A percentile compares a stretch with the other conserved stretches of the same genome.
phyloP scores from a whole-genome alignment of 768 basidiomycete species.

The Tulasnella sp. region DNA sequence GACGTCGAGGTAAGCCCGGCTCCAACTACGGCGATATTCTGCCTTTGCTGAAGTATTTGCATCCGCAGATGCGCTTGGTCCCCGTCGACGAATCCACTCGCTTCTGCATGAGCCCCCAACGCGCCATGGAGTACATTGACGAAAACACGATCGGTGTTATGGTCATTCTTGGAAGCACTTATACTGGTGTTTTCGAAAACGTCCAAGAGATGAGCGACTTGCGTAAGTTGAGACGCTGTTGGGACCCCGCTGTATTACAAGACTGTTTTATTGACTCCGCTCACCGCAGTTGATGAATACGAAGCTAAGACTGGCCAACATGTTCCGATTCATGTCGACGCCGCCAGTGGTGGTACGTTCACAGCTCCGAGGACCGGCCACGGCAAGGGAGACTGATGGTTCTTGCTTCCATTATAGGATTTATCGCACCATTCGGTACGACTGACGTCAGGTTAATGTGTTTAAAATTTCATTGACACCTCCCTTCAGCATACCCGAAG shows the following conservation, averaged over 20 bases:
- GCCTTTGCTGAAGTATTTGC: background rate
- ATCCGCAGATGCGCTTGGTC: slow-evolving; percentile 48
- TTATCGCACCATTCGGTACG: slow-evolving; percentile 57
- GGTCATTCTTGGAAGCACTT: slow-evolving; percentile 45
- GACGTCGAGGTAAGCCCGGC: slow-evolving; percentile 49
- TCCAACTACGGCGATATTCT: background rate
- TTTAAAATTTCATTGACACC: slow-evolving; percentile 18
- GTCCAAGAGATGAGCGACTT: slow-evolving; percentile 81
- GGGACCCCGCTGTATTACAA: background rate
- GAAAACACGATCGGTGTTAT: slow-evolving; percentile 72
- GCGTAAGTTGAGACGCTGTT: slow-evolving; percentile 35
- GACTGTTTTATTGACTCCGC: background rate
- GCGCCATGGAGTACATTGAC: slow-evolving; percentile 61
- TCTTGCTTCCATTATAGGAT: slow-evolving; percentile 54
- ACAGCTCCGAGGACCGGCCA: background rate
- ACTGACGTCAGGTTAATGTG: background rate
- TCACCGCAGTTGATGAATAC: slow-evolving; percentile 37
- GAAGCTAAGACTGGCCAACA: slow-evolving; percentile 42
- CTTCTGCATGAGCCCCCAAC: slow-evolving; percentile 70
- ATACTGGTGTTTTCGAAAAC: slow-evolving; percentile 65
- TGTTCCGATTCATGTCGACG: slow-evolving; percentile 59
- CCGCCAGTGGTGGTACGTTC: slow-evolving; percentile 36
- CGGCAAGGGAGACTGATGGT: slow-evolving; percentile 35
- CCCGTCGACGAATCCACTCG: slow-evolving; percentile 64
- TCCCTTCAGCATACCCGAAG: slow-evolving; percentile 43